A percentile compares a stretch with the other conserved stretches of the same genome.
phyloP scores from a whole-genome alignment of 208 protist genomes.

The Porcisia hertigi region DNA sequence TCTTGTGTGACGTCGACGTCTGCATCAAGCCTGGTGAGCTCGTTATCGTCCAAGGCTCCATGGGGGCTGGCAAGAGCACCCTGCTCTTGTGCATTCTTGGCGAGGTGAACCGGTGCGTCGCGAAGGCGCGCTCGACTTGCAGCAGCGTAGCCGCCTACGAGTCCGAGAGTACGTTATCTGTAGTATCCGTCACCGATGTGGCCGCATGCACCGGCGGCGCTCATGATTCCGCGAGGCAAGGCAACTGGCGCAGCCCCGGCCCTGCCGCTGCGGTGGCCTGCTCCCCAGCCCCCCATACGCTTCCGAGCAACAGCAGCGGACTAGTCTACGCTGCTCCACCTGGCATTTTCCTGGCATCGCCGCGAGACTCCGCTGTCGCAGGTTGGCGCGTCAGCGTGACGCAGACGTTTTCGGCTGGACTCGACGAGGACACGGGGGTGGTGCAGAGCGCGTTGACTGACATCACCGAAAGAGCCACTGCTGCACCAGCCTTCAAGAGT shows the following conservation, averaged over 20 bases:
- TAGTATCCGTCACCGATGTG: constrained; percentile 31
- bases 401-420: not conserved
- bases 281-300: not conserved
- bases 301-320: not conserved
- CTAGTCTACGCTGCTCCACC: not conserved
- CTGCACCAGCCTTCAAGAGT: not conserved
- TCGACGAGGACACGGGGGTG: not conserved
- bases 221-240: not conserved
- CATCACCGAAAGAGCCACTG: not conserved
- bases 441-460: not conserved
- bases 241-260: not conserved
- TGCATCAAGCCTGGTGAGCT: constrained; percentile 65
- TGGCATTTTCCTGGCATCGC: constrained; percentile 25
- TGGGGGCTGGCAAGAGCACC: constrained; percentile 79
- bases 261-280: not conserved
- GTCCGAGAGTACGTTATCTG: constrained; percentile 30
- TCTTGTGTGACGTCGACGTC: constrained; percentile 63
- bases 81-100: constrained; percentile 78
- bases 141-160: constrained; percentile 28
- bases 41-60: constrained; percentile 76
- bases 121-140: constrained; percentile 3
- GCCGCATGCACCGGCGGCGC: not conserved
- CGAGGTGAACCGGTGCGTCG: constrained; percentile 65
- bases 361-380: constrained; percentile 7
- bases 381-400: not conserved